Evolutionary conservation across 2,329 filamentous ascomycete species (phyloP), one percentile per base, ranked within the genome.

Genomic region (Phymatotrichopsis omnivora): DNA sequence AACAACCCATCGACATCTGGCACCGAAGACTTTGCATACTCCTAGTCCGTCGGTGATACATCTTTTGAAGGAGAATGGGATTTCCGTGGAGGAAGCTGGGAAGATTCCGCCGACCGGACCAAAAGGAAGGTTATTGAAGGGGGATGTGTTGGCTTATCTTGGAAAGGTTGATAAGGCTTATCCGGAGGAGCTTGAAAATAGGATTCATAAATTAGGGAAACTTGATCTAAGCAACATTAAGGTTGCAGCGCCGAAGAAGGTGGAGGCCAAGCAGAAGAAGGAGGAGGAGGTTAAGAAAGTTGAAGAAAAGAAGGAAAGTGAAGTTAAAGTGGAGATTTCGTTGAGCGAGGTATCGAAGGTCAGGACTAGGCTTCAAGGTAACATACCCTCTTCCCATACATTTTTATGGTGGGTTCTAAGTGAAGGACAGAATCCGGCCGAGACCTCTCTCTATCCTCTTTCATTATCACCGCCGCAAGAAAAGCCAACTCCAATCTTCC

Each of bases 151-250:
- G 42, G 87, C 86, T 36, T 91, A 89, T 64, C 66, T 96, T 12
- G 91, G 91, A 52, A 70, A 73, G 57, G 85, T 95, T 60, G 70
- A 80, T 49, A 69, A 78, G 53, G 72, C 78, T 48, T 82, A 84
- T 56, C 82, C 89, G 2, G 72, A 75, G 17, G 70, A 77, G 51
- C 73, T 86, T 57, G 82, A 83, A 44, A 69, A 74, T 47, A 78
- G 76, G 41, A 80, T 93, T 61, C 71, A 76, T 49, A 80, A 85
- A 64, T 76, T 91, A 37, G 69, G 75, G 31, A 85, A 93, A 64
- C 77, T 98, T 42, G 89, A 98, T 63, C 76, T 98, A 19, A 91
- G 82, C 69, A 94, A 96, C 69, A 89, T 96, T 69, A 93, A 93
- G 70, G 68, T 89, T 48, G 16, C 52, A 43, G 19, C 50, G 5